Conservation (phyloP, 1,139 yeast species). For the Candida sojae region DNA sequence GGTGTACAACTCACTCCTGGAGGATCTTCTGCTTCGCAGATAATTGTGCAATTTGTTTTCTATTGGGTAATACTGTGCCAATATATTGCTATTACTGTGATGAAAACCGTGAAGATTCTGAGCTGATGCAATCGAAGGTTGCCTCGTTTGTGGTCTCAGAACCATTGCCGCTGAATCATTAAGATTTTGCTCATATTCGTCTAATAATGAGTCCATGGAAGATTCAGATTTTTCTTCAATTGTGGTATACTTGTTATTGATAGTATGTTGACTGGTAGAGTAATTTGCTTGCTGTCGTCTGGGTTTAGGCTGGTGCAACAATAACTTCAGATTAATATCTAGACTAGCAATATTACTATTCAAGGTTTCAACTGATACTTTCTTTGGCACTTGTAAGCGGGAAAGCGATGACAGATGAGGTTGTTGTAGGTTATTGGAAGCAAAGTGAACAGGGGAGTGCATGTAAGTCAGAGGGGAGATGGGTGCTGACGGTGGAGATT, state of each 20-base stretch:
- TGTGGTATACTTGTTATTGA: background rate
- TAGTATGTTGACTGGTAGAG: constrained; percentile 19
- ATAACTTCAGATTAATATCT: constrained; percentile 18
- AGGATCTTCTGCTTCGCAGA: constrained; percentile 33
- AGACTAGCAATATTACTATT: constrained; percentile 35
- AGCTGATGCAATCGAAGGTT: constrained; percentile 28
- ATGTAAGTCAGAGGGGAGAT: constrained; percentile 30
- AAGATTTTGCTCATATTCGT: constrained; percentile 50
- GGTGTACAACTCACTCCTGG: constrained; percentile 43
- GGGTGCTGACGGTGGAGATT: constrained; percentile 50
- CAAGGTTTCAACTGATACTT: constrained; percentile 26
- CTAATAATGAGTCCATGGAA: constrained; percentile 54
- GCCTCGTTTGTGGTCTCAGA: constrained; percentile 32
- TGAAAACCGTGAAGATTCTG: constrained; percentile 14
- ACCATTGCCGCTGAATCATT: constrained; percentile 23
- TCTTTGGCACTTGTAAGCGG: constrained; percentile 17
- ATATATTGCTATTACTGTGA: constrained; percentile 17
- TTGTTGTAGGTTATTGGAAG: background rate
- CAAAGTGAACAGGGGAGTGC: constrained; percentile 13
- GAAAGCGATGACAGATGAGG: constrained; percentile 1
- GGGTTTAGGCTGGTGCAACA: constrained; percentile 23
- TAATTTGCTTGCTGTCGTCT: constrained; percentile 8
- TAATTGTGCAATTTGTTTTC: constrained; percentile 31
- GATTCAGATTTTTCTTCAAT: constrained; percentile 30
- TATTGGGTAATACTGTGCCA: constrained; percentile 31